These are phyloP conservation scores for Schizochytrium sp. DNA, from an alignment of 108 stramenopile genomes.

Conservation along the genomic window DNA sequence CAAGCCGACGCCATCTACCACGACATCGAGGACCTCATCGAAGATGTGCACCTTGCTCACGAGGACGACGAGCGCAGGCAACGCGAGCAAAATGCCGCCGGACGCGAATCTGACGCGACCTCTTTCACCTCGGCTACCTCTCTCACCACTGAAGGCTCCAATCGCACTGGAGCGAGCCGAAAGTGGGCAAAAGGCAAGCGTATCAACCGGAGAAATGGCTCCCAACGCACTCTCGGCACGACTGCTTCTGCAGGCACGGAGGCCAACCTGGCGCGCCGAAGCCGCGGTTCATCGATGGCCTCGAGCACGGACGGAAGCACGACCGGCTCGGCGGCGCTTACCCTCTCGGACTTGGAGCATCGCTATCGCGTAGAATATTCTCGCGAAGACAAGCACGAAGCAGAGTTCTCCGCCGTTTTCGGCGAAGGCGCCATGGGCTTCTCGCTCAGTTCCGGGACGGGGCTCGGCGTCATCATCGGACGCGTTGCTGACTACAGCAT, in stretches of 20 bases:
- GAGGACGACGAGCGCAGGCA: background rate
- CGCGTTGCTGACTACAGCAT: background rate
- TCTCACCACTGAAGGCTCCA: background rate
- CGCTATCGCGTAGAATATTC: background rate
- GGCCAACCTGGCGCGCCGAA: background rate
- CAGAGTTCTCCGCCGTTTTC: background rate
- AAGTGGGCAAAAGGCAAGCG: background rate
- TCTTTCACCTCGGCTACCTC: background rate
- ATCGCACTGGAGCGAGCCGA: background rate
- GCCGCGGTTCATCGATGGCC: background rate
- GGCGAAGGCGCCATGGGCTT: constrained; percentile 4
- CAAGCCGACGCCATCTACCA: background rate
- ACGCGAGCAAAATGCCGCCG: background rate
- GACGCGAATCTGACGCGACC: background rate
- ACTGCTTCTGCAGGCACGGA: background rate
- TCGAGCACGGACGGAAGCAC: background rate
- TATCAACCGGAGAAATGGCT: background rate
- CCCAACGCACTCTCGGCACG: background rate
- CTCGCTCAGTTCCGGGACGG: background rate
- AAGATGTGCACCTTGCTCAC: background rate
- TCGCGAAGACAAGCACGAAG: background rate
- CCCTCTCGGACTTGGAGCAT: background rate
- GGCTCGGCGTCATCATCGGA: background rate
- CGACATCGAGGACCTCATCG: background rate
- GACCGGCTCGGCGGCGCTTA: background rate